Percentiles rank a stretch among this genome's conserved stretches.
These are phyloP conservation scores for Phytophthora colocasiae DNA, from an alignment of 352 stramenopile genomes.

Conservation along the genomic window DNA sequence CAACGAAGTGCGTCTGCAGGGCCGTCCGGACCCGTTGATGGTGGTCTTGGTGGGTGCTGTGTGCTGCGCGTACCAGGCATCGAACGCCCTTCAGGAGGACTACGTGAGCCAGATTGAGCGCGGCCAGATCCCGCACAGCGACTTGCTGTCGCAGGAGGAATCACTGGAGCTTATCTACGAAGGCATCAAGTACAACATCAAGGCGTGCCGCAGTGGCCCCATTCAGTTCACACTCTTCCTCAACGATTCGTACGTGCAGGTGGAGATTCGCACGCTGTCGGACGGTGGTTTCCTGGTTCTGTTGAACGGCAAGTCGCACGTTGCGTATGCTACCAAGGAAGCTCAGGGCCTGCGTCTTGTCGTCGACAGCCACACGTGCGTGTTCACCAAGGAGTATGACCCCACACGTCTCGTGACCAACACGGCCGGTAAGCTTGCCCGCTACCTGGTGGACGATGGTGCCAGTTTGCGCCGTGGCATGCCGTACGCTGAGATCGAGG, in stretches of 20 bases:
- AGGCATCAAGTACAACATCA: slow-evolving; percentile 98
- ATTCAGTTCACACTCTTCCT: slow-evolving; percentile 94
- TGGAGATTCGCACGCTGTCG: slow-evolving; percentile 96
- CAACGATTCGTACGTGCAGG: slow-evolving; percentile 90
- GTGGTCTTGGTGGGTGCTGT: slow-evolving; percentile 91
- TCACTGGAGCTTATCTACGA: slow-evolving; percentile 99
- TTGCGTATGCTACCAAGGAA: slow-evolving; percentile 96
- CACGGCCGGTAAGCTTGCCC: slow-evolving; percentile 99
- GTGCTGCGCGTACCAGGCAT: slow-evolving; percentile 84
- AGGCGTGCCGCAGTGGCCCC: slow-evolving; percentile 89
- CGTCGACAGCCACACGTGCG: slow-evolving; percentile 95
- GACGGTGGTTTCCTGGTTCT: slow-evolving; percentile 99
- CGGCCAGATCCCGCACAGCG: slow-evolving; percentile 92
- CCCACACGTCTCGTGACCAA: slow-evolving; percentile 97
- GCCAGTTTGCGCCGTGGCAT: slow-evolving; percentile 87
- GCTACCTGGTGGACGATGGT: slow-evolving; percentile 98
- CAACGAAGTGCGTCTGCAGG: slow-evolving; percentile 88
- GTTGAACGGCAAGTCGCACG: slow-evolving; percentile 96
- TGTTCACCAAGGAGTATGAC: slow-evolving; percentile 99
- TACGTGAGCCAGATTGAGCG: slow-evolving; percentile 88
- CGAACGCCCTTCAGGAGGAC: slow-evolving; percentile 72
- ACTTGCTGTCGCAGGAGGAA: slow-evolving; percentile 86
- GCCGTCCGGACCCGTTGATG: slow-evolving; percentile 82
- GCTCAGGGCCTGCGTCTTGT: slow-evolving; percentile 91
- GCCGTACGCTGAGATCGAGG: slow-evolving; percentile 91